A percentile compares a stretch with the other conserved stretches of the same genome.
Evolutionary conservation across 2,329 filamentous ascomycete species (phyloP).

Genomic region (Knufia fluminis): DNA sequence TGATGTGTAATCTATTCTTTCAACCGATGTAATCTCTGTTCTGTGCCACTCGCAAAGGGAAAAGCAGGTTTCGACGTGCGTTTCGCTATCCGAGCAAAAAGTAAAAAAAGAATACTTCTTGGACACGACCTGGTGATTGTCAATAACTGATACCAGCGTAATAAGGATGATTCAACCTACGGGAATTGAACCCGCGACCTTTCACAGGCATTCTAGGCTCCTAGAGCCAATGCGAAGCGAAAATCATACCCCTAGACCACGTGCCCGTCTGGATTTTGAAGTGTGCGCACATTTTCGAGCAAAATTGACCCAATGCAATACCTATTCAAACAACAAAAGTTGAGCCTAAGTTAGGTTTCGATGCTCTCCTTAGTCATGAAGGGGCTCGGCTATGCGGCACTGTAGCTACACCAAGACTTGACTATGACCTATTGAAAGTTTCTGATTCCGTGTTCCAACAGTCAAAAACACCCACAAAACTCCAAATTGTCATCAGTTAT

Average conservation of each 20-base stretch:
- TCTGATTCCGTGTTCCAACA: too few relatives aligned
- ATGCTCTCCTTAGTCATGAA: background rate
- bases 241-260: conserved; percentile 32
- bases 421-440: too few relatives aligned
- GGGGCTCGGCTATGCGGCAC: background rate
- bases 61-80: too few relatives aligned
- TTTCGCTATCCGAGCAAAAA: too few relatives aligned
- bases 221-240: conserved; percentile 28
- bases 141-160: too few relatives aligned
- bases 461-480: too few relatives aligned
- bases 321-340: background rate
- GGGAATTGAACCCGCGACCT: conserved; percentile 36
- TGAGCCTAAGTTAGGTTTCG: background rate
- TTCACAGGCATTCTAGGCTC: conserved; percentile 24
- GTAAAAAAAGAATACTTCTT: too few relatives aligned
- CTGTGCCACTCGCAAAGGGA: conserved; percentile 8
- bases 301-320: background rate
- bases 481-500: too few relatives aligned
- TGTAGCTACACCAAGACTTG: background rate
- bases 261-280: conserved; percentile 18
- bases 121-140: too few relatives aligned
- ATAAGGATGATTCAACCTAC: too few relatives aligned
- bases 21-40: background rate
- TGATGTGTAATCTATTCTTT: background rate
- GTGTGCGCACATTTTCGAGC: conserved; percentile 7